These are phyloP conservation scores for Kwoniella sp. DNA, from an alignment of 768 basidiomycete genomes.

Conservation along the genomic window DNA sequence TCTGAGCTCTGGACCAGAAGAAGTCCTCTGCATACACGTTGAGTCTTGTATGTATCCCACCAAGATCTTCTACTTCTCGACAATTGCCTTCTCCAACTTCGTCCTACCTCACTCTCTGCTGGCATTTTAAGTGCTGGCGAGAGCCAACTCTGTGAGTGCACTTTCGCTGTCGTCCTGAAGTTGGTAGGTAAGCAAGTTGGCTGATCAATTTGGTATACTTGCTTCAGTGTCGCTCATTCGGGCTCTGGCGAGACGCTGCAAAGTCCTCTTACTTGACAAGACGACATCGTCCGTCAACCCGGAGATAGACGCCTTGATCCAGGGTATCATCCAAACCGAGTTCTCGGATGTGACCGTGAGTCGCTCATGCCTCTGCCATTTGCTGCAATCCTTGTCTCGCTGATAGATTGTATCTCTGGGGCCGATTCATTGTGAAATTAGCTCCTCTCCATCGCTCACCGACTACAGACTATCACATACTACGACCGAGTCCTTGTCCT, in stretches of 20 bases:
- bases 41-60: neutral
- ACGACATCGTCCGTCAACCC: constrained; percentile 59
- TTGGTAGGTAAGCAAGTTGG: neutral
- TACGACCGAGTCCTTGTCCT: constrained; percentile 55
- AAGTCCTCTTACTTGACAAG: constrained; percentile 67
- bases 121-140: constrained; percentile 63
- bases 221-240: constrained; percentile 63
- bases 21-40: too few relatives aligned
- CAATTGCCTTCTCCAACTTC: neutral
- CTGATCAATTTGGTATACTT: neutral
- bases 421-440: too few relatives aligned
- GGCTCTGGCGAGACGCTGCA: constrained; percentile 66
- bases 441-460: constrained; percentile 47
- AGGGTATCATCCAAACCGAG: constrained; percentile 67
- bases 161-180: neutral
- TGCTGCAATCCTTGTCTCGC: neutral
- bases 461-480: constrained; percentile 51
- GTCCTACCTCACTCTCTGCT: neutral
- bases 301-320: constrained; percentile 65
- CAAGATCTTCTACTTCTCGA: neutral
- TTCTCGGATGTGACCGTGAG: constrained; percentile 57
- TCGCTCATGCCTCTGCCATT: neutral
- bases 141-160: constrained; percentile 61
- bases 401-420: neutral
- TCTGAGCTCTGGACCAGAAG: neutral